Conservation (phyloP, 2,329 filamentous ascomycete genomes). For the Stemphylium beticola region DNA sequence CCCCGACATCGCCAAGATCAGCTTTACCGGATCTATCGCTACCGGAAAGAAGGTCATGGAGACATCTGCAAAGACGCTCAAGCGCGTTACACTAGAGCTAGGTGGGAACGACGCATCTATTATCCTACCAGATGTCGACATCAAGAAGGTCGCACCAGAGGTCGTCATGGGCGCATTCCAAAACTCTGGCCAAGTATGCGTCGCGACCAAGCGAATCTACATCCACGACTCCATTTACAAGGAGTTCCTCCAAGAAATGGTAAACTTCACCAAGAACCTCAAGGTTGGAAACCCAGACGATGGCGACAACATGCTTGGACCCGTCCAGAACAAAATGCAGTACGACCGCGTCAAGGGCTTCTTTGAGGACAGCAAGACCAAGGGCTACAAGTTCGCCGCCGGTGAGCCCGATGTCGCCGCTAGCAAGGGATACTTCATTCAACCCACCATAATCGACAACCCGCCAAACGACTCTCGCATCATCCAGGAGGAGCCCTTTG, state of each 20-base stretch:
- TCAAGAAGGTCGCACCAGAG: constrained; percentile 57
- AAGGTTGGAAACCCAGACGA: constrained; percentile 50
- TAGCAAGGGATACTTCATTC: constrained; percentile 62
- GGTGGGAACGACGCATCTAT: constrained; percentile 69
- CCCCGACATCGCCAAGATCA: constrained; percentile 66
- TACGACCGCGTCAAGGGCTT: constrained; percentile 65
- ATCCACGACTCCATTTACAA: constrained; percentile 50
- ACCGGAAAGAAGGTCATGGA: constrained; percentile 68
- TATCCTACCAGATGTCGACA: constrained; percentile 63
- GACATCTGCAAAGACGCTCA: constrained; percentile 63
- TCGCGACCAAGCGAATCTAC: constrained; percentile 47
- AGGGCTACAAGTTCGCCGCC: constrained; percentile 61
- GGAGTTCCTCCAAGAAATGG: constrained; percentile 48
- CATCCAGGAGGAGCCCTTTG: constrained; percentile 68
- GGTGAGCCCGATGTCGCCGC: constrained; percentile 49
- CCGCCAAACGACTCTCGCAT: constrained; percentile 63
- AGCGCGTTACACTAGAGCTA: constrained; percentile 67
- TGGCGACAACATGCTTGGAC: constrained; percentile 60
- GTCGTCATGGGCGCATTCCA: constrained; percentile 60
- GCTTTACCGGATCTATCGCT: constrained; percentile 66
- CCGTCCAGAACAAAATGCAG: constrained; percentile 70
- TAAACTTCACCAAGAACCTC: constrained; percentile 54
- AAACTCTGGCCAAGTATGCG: constrained; percentile 61
- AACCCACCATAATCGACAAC: constrained; percentile 66
- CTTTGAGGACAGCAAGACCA: constrained; percentile 61